These are phyloP conservation scores for Helianthus tuberosus DNA, from an alignment of 129 eudicot species.

Conservation along the genomic window DNA sequence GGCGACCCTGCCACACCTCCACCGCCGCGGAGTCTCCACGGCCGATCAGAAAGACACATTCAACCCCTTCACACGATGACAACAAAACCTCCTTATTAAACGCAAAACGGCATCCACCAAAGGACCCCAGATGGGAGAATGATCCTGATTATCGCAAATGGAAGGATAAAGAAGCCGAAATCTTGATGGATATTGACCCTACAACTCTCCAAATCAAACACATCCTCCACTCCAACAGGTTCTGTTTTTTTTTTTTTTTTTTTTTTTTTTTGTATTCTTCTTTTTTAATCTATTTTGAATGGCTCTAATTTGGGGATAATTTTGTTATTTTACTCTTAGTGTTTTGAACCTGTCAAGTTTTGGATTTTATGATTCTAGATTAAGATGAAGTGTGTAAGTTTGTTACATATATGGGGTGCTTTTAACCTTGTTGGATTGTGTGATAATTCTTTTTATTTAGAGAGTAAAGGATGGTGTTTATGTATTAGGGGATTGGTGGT, in stretches of 20 bases:
- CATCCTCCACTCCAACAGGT: slow-evolving; percentile 88
- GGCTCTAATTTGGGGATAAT: slow-evolving; percentile 2
- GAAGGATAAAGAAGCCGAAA: slow-evolving; percentile 72
- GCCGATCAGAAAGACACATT: slow-evolving; percentile 40
- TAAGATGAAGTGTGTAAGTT: not conserved
- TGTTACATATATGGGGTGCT: not conserved
- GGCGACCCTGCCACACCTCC: slow-evolving; percentile 46
- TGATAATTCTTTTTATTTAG: not conserved
- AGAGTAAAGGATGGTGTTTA: not conserved
- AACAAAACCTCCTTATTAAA: slow-evolving; percentile 9
- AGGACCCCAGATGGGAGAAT: slow-evolving; percentile 39
- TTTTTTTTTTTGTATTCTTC: not conserved
- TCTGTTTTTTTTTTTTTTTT: not conserved
- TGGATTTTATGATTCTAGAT: not conserved
- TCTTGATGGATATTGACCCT: slow-evolving; percentile 65
- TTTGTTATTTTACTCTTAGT: not conserved
- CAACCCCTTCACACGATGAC: slow-evolving; percentile 24
- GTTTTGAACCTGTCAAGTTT: not conserved
- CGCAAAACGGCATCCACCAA: slow-evolving; percentile 31
- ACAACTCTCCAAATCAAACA: slow-evolving; percentile 52
- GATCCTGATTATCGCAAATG: slow-evolving; percentile 68
- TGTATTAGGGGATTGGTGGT: not conserved
- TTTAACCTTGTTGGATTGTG: not conserved
- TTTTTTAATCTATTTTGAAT: not conserved
- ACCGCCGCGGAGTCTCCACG: slow-evolving; percentile 46